phyloP scores from a whole-genome alignment of 805 yeast genomes.

The Candida corydali region DNA sequence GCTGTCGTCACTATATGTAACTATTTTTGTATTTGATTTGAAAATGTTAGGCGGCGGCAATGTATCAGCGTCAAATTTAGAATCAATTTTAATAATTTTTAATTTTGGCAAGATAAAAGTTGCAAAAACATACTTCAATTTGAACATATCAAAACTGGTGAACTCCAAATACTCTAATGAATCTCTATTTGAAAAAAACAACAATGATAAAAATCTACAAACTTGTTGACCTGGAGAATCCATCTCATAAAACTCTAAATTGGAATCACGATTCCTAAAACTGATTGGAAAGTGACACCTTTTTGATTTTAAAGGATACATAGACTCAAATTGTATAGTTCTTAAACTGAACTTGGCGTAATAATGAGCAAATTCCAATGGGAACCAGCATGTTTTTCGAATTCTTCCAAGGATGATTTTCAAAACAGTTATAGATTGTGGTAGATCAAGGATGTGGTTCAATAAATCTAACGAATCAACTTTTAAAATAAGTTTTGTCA shows the following conservation, averaged over 20 bases:
- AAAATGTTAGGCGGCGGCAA: slow-evolving; percentile 6
- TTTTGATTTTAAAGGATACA: slow-evolving; percentile 4
- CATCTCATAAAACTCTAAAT: neutral
- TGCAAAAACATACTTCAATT: slow-evolving; percentile 5
- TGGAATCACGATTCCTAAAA: neutral
- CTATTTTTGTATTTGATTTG: neutral
- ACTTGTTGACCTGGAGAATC: slow-evolving; percentile 7
- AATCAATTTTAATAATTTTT: slow-evolving; percentile 4
- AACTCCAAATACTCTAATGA: slow-evolving; percentile 6
- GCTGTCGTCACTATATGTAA: neutral
- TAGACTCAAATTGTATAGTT: slow-evolving; percentile 2
- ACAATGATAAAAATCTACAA: slow-evolving; percentile 1
- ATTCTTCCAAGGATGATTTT: slow-evolving; percentile 1
- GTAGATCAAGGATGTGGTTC: neutral
- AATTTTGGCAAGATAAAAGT: slow-evolving; percentile 2
- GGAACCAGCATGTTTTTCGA: slow-evolving; percentile 3
- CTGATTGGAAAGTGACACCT: slow-evolving; percentile 1
- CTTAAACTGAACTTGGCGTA: neutral
- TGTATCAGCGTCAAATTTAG: neutral
- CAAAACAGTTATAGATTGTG: neutral
- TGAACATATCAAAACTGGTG: neutral
- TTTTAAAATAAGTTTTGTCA: neutral
- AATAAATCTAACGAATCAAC: slow-evolving; percentile 1
- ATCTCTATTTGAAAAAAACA: slow-evolving; percentile 4
- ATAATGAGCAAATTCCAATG: neutral